phyloP scores from a whole-genome alignment of 2,329 filamentous ascomycete genomes.

The Talaromyces piceae region DNA sequence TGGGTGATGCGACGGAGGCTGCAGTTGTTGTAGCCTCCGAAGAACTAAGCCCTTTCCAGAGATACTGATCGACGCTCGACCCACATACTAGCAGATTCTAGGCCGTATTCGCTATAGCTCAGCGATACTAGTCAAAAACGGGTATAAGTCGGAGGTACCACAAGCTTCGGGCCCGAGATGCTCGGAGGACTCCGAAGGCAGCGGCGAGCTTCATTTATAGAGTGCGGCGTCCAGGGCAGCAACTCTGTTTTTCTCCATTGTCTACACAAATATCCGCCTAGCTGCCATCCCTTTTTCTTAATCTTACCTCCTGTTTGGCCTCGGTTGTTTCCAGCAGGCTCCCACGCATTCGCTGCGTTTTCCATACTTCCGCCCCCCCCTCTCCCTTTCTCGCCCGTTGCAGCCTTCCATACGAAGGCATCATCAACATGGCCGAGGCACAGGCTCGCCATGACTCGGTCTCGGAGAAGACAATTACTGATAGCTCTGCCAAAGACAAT shows the following conservation, averaged over 20 bases:
- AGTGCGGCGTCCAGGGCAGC: too few relatives aligned
- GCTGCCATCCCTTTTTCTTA: background rate
- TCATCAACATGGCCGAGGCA: background rate
- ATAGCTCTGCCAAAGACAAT: background rate
- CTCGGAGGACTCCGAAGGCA: background rate
- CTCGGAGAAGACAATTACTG: background rate
- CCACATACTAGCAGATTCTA: background rate
- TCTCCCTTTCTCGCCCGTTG: background rate
- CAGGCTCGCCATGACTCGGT: background rate
- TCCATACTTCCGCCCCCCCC: background rate
- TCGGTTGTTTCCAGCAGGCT: background rate
- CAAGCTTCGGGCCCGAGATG: conserved; percentile 7
- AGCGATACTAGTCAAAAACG: background rate
- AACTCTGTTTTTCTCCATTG: background rate
- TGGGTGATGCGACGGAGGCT: background rate
- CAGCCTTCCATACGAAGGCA: background rate
- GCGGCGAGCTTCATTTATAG: background rate
- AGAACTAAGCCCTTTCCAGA: background rate
- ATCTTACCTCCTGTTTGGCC: background rate
- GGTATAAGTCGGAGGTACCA: background rate
- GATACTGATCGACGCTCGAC: background rate
- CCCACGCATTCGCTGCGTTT: background rate
- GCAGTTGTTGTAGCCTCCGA: background rate
- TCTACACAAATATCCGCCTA: background rate
- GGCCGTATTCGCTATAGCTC: background rate